phyloP scores from a whole-genome alignment of 2,329 filamentous ascomycete species.

The Fusarium palustre region DNA sequence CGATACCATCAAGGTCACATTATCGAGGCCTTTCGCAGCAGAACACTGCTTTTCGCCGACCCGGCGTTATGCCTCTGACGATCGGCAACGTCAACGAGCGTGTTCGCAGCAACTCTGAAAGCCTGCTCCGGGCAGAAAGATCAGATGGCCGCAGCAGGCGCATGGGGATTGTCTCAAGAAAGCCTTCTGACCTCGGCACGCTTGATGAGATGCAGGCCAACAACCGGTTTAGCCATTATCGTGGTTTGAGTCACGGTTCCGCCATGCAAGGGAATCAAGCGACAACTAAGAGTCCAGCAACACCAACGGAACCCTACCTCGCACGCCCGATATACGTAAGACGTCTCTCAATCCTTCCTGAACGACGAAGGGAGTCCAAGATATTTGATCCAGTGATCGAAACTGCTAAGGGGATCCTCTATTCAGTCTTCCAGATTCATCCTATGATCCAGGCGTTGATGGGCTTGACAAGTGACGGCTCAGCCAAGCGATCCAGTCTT shows the following conservation, averaged over 20 bases:
- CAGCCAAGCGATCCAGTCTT: conserved; percentile 70
- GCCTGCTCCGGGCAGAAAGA: conserved; percentile 64
- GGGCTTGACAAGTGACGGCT: conserved; percentile 69
- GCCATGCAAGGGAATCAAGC: conserved; percentile 69
- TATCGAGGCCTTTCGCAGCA: conserved; percentile 80
- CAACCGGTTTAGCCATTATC: conserved; percentile 74
- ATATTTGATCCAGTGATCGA: conserved; percentile 71
- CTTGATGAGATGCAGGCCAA: conserved; percentile 72
- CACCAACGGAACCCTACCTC: conserved; percentile 67
- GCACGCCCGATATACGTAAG: conserved; percentile 73
- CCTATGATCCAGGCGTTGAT: conserved; percentile 75
- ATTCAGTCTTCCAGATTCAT: conserved; percentile 75
- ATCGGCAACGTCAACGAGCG: conserved; percentile 78
- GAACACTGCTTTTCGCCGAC: conserved; percentile 72
- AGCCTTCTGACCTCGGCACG: conserved; percentile 70
- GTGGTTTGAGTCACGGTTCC: conserved; percentile 75
- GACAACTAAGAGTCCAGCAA: conserved; percentile 65
- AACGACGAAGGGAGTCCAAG: conserved; percentile 71
- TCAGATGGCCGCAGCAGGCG: conserved; percentile 68
- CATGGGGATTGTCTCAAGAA: conserved; percentile 73
- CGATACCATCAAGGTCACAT: conserved; percentile 81
- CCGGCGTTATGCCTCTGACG: conserved; percentile 77
- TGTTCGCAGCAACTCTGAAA: conserved; percentile 73
- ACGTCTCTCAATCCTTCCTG: conserved; percentile 71
- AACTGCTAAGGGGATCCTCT: conserved; percentile 73